Conservation (phyloP, 495 filamentous ascomycete species). For the Aspergillus hancockii region DNA sequence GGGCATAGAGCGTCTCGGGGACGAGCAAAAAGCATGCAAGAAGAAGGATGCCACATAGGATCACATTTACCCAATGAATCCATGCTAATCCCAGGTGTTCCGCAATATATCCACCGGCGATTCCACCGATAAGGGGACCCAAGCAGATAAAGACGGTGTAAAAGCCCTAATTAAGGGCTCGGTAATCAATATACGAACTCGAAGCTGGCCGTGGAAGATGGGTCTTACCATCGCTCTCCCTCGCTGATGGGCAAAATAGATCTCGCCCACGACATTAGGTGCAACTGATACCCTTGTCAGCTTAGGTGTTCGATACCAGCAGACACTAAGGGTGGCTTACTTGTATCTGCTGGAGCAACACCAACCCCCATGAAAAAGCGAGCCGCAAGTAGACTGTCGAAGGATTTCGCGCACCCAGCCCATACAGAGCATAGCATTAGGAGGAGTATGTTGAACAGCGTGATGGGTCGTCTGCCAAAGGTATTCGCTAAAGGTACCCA, state of each 20-base stretch:
- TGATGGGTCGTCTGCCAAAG: constrained; percentile 15
- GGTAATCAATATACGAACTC: not conserved
- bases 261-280: constrained; percentile 21
- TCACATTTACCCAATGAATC: constrained; percentile 25
- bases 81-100: constrained; percentile 12
- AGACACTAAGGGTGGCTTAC: constrained; percentile 8
- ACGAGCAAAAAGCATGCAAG: constrained; percentile 14
- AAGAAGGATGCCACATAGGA: constrained; percentile 15
- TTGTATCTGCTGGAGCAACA: constrained; percentile 20
- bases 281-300: constrained; percentile 7
- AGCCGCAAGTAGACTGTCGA: constrained; percentile 18
- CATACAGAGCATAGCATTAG: constrained; percentile 19
- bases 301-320: not conserved
- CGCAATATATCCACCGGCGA: constrained; percentile 20
- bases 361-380: constrained; percentile 21
- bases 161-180: constrained; percentile 9
- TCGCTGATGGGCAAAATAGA: constrained; percentile 22
- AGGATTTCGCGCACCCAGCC: constrained; percentile 16
- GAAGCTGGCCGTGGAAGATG: too few relatives aligned
- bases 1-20: constrained; percentile 18
- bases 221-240: constrained; percentile 20
- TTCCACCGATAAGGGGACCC: constrained; percentile 20
- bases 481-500: constrained; percentile 23
- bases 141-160: constrained; percentile 18
- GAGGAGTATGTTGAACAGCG: constrained; percentile 16